phyloP scores from a whole-genome alignment of 208 protist species.

The Leishmania turanica region DNA sequence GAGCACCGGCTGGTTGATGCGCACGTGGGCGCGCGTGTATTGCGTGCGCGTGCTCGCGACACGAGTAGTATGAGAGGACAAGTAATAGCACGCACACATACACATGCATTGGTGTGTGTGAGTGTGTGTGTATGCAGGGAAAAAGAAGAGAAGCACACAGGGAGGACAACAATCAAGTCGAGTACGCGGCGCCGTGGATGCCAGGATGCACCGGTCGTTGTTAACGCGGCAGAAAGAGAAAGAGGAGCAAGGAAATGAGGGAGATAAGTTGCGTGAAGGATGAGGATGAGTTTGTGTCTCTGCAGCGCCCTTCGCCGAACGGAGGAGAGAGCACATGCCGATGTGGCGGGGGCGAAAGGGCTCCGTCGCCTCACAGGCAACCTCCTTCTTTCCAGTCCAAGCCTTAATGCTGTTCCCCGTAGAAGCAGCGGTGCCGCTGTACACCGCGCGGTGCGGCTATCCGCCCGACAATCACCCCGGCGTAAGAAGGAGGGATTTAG shows the following conservation, averaged over 20 bases:
- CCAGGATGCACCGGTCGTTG: not conserved
- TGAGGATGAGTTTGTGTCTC: not conserved
- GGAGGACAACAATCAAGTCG: not conserved
- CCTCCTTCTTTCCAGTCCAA: not conserved
- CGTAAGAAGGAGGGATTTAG: not conserved
- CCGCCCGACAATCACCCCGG: not conserved
- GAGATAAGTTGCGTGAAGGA: not conserved
- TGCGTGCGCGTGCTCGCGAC: not conserved
- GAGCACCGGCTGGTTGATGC: not conserved
- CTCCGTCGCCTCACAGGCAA: not conserved
- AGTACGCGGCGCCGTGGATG: not conserved
- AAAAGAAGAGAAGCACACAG: not conserved
- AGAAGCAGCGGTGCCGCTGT: not conserved
- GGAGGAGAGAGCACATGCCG: not conserved
- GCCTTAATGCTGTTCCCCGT: not conserved
- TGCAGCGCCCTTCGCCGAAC: not conserved
- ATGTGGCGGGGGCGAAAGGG: not conserved
- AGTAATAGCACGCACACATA: constrained; percentile 2
- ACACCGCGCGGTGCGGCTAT: not conserved
- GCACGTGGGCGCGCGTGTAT: not conserved
- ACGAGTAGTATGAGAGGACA: constrained; percentile 1
- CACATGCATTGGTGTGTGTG: not conserved
- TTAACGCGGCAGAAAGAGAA: not conserved
- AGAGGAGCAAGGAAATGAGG: not conserved
- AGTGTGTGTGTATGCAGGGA: constrained; percentile 11